A percentile compares a stretch with the other conserved stretches of the same genome.
Evolutionary conservation across 345 rosid genomes (phyloP).

Genomic region (Erysimum cheiranthoides): DNA sequence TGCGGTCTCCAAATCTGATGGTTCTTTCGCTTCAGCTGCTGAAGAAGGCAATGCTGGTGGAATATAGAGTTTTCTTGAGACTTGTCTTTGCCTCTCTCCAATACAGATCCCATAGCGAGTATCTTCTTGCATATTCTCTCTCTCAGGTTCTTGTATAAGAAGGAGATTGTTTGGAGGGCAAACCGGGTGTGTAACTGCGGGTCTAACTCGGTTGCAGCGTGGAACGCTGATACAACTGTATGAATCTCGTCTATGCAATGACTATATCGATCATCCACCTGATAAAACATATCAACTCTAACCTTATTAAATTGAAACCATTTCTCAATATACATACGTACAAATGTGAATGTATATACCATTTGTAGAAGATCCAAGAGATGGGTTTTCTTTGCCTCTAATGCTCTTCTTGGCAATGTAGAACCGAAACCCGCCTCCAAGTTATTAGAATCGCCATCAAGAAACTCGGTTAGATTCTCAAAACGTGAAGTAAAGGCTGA

Average conservation of each 20-base stretch:
- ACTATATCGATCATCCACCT: conserved; percentile 88
- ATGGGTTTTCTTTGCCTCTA: conserved; percentile 66
- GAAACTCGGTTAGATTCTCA: conserved; percentile 43
- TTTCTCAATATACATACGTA: conserved; percentile 5
- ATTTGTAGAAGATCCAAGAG: conserved; percentile 72
- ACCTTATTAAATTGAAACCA: neutral
- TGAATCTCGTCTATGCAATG: conserved; percentile 93
- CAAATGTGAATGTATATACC: conserved; percentile 50
- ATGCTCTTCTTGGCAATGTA: conserved; percentile 38
- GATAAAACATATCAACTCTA: conserved; percentile 19
- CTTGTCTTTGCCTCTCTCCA: conserved; percentile 54
- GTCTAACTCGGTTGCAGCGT: conserved; percentile 88
- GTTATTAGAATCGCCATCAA: conserved; percentile 40
- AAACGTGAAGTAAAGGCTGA: conserved; percentile 40
- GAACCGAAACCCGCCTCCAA: conserved; percentile 45
- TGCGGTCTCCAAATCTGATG: conserved; percentile 94
- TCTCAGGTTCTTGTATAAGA: conserved; percentile 74
- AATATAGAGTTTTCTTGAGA: conserved; percentile 54
- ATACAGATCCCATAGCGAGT: conserved; percentile 64
- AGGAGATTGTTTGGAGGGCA: conserved; percentile 75
- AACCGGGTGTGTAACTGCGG: conserved; percentile 82
- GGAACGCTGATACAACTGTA: conserved; percentile 92
- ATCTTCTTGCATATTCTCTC: conserved; percentile 88
- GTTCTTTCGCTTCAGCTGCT: conserved; percentile 77
- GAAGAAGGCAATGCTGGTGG: conserved; percentile 79